Percentiles rank a stretch among this genome's conserved stretches.
Conservation (phyloP, 768 basidiomycete genomes). For the Heimioporus sp. region DNA sequence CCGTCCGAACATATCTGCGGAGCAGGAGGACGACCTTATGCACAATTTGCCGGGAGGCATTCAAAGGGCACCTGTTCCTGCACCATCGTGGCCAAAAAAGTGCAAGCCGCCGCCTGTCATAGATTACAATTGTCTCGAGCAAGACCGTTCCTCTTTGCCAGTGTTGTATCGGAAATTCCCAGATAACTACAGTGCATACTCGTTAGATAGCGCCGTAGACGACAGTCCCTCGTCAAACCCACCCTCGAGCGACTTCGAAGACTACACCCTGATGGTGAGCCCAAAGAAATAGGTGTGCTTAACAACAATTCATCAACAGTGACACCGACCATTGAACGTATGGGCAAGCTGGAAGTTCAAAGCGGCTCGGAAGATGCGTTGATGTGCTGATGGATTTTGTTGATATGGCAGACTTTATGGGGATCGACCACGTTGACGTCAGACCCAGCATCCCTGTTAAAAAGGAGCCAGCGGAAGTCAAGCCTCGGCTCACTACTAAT, state of each 20-base stretch:
- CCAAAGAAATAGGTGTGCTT: conserved; percentile 63
- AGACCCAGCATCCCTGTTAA: conserved; percentile 37
- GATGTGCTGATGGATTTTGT: conserved; percentile 48
- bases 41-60: conserved; percentile 71
- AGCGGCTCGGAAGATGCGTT: conserved; percentile 47
- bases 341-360: conserved; percentile 59
- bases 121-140: conserved; percentile 32
- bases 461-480: conserved; percentile 23
- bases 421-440: conserved; percentile 55
- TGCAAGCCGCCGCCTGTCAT: conserved; percentile 61
- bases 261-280: conserved; percentile 47
- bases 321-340: conserved; percentile 54
- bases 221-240: conserved; percentile 20
- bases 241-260: conserved; percentile 54
- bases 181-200: conserved; percentile 35
- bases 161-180: conserved; percentile 33
- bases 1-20: conserved; percentile 68
- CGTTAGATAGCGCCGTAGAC: conserved; percentile 32
- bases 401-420: conserved; percentile 55
- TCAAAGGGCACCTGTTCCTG: conserved; percentile 47
- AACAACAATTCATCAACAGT: conserved; percentile 41
- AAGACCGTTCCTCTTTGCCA: conserved; percentile 38
- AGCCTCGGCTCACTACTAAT: conserved; percentile 9
- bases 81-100: conserved; percentile 46
- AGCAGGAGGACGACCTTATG: conserved; percentile 91